These are phyloP conservation scores for Rhodosporidiobolus sp. DNA, from an alignment of 768 basidiomycete species.

Conservation along the genomic window DNA sequence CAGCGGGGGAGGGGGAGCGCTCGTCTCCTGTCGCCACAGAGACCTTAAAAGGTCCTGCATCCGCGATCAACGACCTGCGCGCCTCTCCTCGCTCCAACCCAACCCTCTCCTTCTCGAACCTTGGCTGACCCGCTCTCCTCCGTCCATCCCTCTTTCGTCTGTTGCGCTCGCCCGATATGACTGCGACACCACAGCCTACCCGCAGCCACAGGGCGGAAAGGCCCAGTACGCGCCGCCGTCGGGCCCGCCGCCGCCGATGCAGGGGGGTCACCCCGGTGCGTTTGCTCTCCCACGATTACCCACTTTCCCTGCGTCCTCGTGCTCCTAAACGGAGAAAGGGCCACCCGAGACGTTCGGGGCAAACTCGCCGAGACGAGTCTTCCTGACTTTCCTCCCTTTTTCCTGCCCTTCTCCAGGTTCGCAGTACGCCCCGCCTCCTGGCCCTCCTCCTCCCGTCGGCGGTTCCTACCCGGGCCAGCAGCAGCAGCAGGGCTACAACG, in stretches of 20 bases:
- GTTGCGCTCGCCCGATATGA: background rate
- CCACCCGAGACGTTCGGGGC: background rate
- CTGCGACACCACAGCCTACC: background rate
- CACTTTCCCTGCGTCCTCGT: no score
- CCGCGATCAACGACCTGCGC: no score
- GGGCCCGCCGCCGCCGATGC: no score
- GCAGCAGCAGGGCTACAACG: background rate
- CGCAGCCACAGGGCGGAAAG: background rate
- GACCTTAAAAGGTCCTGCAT: no score
- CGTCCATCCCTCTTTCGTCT: no score
- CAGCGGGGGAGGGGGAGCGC: background rate
- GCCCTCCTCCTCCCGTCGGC: background rate
- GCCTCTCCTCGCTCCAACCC: no score
- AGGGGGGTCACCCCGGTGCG: no score
- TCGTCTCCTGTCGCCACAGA: background rate
- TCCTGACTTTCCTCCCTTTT: background rate
- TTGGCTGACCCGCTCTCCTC: background rate
- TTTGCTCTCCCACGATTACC: no score
- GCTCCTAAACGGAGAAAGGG: no score
- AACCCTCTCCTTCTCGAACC: background rate
- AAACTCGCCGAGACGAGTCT: background rate
- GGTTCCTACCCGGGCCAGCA: no score
- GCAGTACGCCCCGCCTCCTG: conserved; percentile 3
- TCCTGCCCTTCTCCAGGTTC: background rate
- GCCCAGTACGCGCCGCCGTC: no score